phyloP scores from a whole-genome alignment of 768 basidiomycete genomes.

The Mycena metata region DNA sequence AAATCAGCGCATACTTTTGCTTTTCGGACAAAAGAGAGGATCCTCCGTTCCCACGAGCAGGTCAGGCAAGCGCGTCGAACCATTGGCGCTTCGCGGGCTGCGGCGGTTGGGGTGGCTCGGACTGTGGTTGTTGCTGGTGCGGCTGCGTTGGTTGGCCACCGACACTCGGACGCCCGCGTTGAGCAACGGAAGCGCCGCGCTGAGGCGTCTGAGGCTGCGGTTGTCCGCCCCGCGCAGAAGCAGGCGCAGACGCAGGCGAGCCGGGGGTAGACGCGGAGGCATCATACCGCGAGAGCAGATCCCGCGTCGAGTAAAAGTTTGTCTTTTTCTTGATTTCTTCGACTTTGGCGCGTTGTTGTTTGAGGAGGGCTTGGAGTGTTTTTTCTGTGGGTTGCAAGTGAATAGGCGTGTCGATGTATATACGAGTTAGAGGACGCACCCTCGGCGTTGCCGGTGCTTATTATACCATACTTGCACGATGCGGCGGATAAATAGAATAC shows the following conservation, averaged over 20 bases:
- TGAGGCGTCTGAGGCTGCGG: not conserved
- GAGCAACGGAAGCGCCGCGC: too few relatives aligned
- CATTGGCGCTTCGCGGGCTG: slow-evolving; percentile 81
- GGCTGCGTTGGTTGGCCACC: too few relatives aligned
- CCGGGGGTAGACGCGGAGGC: slow-evolving; percentile 56
- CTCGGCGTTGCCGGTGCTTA: slow-evolving; percentile 83
- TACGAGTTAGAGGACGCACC: slow-evolving; percentile 59
- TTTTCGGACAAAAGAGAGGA: slow-evolving; percentile 56
- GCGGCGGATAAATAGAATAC: slow-evolving; percentile 81
- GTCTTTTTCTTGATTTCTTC: slow-evolving; percentile 99
- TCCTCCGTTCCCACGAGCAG: slow-evolving; percentile 88
- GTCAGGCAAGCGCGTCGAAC: slow-evolving; percentile 91
- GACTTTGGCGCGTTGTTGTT: slow-evolving; percentile 85
- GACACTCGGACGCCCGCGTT: too few relatives aligned
- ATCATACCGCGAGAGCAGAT: slow-evolving; percentile 92
- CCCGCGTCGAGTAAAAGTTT: slow-evolving; percentile 93
- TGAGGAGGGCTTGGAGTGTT: slow-evolving; percentile 78
- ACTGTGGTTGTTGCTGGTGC: too few relatives aligned
- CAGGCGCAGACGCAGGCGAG: slow-evolving; percentile 18
- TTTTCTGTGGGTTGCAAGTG: slow-evolving; percentile 67
- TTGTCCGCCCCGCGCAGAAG: not conserved
- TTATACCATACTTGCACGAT: slow-evolving; percentile 90
- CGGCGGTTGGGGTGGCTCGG: slow-evolving; percentile 33
- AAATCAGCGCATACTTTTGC: slow-evolving; percentile 84
- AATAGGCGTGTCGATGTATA: too few relatives aligned